phyloP scores from a whole-genome alignment of 495 filamentous ascomycete genomes.

The Hypomontagnella monticulosa region DNA sequence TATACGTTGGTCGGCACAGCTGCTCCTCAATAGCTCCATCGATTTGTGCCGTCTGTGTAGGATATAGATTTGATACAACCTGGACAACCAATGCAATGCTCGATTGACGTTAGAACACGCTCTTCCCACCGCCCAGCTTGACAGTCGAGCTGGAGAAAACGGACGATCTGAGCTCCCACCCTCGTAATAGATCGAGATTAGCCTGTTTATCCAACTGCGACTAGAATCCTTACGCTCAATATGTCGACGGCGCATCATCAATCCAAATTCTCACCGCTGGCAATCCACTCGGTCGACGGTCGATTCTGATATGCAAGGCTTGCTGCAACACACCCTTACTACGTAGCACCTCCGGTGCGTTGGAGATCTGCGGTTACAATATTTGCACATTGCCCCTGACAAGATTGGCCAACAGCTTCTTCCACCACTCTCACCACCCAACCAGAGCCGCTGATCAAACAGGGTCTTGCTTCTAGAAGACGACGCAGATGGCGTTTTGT shows the following conservation, averaged over 20 bases:
- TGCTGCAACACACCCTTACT: constrained; percentile 34
- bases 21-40: constrained; percentile 16
- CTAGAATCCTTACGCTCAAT: constrained; percentile 25
- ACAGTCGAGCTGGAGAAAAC: constrained; percentile 6
- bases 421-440: constrained; percentile 24
- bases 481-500: constrained; percentile 20
- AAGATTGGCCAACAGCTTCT: constrained; percentile 38
- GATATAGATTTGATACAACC: neutral
- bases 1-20: constrained; percentile 29
- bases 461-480: constrained; percentile 42
- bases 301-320: constrained; percentile 40
- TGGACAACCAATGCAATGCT: constrained; percentile 6
- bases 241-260: constrained; percentile 33
- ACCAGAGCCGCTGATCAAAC: constrained; percentile 16
- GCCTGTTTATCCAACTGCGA: constrained; percentile 37
- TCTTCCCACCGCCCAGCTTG: constrained; percentile 27
- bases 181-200: constrained; percentile 41
- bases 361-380: constrained; percentile 42
- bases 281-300: constrained; percentile 11
- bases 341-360: constrained; percentile 33
- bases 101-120: constrained; percentile 7
- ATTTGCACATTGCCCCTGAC: constrained; percentile 40
- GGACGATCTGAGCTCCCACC: constrained; percentile 27
- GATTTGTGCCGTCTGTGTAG: constrained; percentile 3
- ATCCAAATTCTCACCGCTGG: constrained; percentile 32